Evolutionary conservation across 2,329 filamentous ascomycete species (phyloP), one percentile per base, ranked within the genome.

Genomic region (Endoconidiophora polonica): DNA sequence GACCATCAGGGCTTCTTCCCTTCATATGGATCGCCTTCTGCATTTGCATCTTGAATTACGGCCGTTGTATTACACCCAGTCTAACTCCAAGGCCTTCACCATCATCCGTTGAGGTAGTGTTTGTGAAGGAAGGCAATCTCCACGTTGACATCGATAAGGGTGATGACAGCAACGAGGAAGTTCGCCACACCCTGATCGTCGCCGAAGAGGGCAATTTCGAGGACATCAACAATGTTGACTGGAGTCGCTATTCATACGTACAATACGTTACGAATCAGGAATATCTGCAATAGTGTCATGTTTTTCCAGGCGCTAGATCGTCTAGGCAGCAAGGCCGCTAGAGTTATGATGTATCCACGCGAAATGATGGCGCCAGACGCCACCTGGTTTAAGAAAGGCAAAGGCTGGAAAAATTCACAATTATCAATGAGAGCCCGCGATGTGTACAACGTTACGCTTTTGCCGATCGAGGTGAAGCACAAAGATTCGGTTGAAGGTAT

Each of bases 201-300:
- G 7, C 9, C 29, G 29, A 33, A 33, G 29, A 33, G 29, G 29
- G 29, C 12, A 10, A 33, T 9, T 9, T 33, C 29, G 29, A 33
- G 12, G 9, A 33, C 12, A 12, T 3, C 29, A 12, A 33, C 9
- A 40, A 36, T 29, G 29, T 26, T 22, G 59, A 70, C 56, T 71
- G 67, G 68, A 62, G 61, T 2, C 60, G 58, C 44, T 72, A 66
- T 47, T 70, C 70, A 1, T 73, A 73, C 52, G 64, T 65, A 1
- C 68, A 70, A 56, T 73, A 73, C 58, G 69, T 66, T 29, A 73
- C 70, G 1, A 60, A 66, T n/a, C 59, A 60, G 26, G 63, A 63
- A 0, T 69, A 71, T 51, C 59, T 73, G 70, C 55, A 72, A 71
- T 56, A 67, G 68, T 0, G 59, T 73, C 43, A 71, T 73, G 68